phyloP scores from a whole-genome alignment of 2,329 filamentous ascomycete genomes.

The Blumeriella jaapii region DNA sequence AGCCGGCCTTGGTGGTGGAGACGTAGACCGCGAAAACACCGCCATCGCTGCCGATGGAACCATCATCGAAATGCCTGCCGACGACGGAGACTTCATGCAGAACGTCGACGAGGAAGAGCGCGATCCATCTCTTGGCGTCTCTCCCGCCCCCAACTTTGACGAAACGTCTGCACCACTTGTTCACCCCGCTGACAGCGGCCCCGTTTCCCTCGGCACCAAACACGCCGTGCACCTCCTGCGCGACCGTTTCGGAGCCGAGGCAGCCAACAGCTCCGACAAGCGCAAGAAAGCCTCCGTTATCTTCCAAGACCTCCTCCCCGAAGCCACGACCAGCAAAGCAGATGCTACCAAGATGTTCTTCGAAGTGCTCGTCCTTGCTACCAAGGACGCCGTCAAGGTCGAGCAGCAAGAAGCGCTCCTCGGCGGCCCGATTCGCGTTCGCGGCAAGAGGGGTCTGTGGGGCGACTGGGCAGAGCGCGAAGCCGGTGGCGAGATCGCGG shows the following conservation, averaged over 20 bases:
- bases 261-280: slow-evolving; percentile 56
- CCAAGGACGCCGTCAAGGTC: slow-evolving; percentile 95
- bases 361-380: slow-evolving; percentile 87
- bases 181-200: slow-evolving; percentile 73
- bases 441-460: slow-evolving; percentile 93
- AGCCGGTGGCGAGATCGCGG: slow-evolving; percentile 48
- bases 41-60: slow-evolving; percentile 44
- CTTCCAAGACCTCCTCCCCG: slow-evolving; percentile 86
- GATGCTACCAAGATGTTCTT: slow-evolving; percentile 99
- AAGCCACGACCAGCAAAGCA: slow-evolving; percentile 65
- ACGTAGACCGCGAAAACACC: slow-evolving; percentile 34
- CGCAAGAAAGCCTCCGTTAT: slow-evolving; percentile 67
- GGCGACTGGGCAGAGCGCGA: slow-evolving; percentile 84
- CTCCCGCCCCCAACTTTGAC: slow-evolving; percentile 55
- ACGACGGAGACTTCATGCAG: slow-evolving; percentile 34
- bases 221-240: slow-evolving; percentile 91
- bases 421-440: slow-evolving; percentile 69
- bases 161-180: slow-evolving; percentile 65
- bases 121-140: slow-evolving; percentile 35
- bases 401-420: slow-evolving; percentile 67
- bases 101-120: slow-evolving; percentile 35
- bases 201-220: slow-evolving; percentile 83
- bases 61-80: slow-evolving; percentile 51
- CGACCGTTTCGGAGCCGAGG: slow-evolving; percentile 70
- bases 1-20: slow-evolving; percentile 36